A percentile compares a stretch with the other conserved stretches of the same genome.
Evolutionary conservation across 495 filamentous ascomycete genomes (phyloP).

Genomic region (Xylaria venustula): DNA sequence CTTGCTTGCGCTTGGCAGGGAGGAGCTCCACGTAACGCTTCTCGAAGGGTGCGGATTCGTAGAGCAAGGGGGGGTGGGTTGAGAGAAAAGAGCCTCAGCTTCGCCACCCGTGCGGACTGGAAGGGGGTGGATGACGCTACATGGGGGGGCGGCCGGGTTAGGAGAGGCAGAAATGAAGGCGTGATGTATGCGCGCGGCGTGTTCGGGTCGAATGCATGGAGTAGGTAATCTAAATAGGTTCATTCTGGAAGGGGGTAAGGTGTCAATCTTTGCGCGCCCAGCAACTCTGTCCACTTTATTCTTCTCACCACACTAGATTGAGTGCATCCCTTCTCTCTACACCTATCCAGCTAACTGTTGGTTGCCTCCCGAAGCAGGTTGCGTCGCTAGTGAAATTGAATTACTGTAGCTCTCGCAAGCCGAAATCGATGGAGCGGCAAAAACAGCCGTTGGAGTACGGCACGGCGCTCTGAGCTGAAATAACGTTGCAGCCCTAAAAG

Average conservation of each 20-base stretch:
- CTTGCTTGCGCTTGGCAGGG: background rate
- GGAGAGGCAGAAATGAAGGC: no score
- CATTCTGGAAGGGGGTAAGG: no score
- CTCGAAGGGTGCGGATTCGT: background rate
- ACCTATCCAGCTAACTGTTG: no score
- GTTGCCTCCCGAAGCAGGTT: background rate
- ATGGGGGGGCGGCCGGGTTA: no score
- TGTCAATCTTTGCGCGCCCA: no score
- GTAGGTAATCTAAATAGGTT: no score
- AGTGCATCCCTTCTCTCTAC: no score
- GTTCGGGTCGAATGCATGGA: no score
- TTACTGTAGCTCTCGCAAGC: background rate
- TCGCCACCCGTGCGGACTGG: background rate
- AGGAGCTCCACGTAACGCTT: background rate
- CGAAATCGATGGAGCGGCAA: background rate
- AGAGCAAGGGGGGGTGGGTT: background rate
- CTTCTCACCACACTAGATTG: no score
- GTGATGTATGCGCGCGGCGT: no score
- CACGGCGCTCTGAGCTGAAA: slow-evolving; percentile 1
- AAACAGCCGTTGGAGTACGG: background rate
- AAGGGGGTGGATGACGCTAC: no score
- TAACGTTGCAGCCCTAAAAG: slow-evolving; percentile 8
- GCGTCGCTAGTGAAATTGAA: background rate
- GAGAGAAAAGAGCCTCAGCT: background rate
- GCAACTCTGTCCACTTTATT: no score